These are phyloP conservation scores for Sporothrix dimorphospora DNA, from an alignment of 2,329 filamentous ascomycete species.

Conservation along the genomic window DNA sequence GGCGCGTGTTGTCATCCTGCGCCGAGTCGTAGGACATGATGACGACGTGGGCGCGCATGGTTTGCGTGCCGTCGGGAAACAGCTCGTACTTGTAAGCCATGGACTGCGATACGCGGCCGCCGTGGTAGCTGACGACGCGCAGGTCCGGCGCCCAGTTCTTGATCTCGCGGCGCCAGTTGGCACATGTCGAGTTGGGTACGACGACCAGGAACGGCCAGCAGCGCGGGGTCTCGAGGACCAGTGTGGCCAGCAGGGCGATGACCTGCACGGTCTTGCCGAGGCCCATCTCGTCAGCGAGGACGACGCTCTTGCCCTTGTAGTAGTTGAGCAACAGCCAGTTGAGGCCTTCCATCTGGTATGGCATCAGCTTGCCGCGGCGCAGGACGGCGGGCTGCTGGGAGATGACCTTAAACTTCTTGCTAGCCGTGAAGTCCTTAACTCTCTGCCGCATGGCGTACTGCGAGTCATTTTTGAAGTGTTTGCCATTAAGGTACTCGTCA, in stretches of 20 bases:
- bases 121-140: conserved; percentile 91
- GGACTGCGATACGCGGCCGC: conserved; percentile 72
- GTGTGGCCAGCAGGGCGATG: conserved; percentile 75
- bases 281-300: conserved; percentile 97
- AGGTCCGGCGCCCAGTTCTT: conserved; percentile 88
- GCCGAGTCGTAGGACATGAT: conserved; percentile 95
- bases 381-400: conserved; percentile 73
- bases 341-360: conserved; percentile 87
- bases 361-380: conserved; percentile 76
- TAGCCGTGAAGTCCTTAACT: conserved; percentile 65
- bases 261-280: conserved; percentile 96
- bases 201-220: conserved; percentile 94
- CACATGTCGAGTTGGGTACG: conserved; percentile 90
- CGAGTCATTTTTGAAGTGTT: conserved; percentile 65
- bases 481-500: conserved; percentile 79
- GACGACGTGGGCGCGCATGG: conserved; percentile 85
- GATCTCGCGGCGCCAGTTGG: conserved; percentile 97
- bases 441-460: conserved; percentile 66
- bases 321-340: conserved; percentile 97
- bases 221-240: conserved; percentile 67
- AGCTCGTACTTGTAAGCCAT: conserved; percentile 83
- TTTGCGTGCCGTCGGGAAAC: conserved; percentile 66
- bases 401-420: conserved; percentile 68
- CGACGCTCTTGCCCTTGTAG: conserved; percentile 78
- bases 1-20: conserved; percentile 68